Evolutionary conservation across 345 rosid species (phyloP), one percentile per base, ranked within the genome.

Genomic region (Balakata baccata): DNA sequence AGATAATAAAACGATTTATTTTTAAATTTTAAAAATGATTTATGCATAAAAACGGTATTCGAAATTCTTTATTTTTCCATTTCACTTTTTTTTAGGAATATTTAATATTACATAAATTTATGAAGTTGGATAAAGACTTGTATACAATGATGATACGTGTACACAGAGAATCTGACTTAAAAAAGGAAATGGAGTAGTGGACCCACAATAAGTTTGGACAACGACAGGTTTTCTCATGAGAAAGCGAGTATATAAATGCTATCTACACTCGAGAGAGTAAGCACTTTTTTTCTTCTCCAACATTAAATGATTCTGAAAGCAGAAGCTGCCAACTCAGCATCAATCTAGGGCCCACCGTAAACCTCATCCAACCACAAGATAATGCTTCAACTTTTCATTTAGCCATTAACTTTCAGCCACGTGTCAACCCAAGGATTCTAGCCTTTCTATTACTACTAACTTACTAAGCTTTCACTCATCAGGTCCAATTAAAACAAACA

Each of bases 341-440:
- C 45, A 20, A 39, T 65, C 9, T 9, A 72, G 84, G 6, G 77
- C 85, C 83, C 71, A 69, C 78, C 7, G 54, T 1, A 73, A 83
- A 79, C 62, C 81, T 73, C 68, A 82, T 68, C 69, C 79, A 82
- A 66, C 94, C 94, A 89, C 92, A 80, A 81, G 89, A 77, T 90
- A 72, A 83, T 65, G 70, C 43, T 45, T 69, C 17, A 11, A 78
- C 87, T 80, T 84, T 78, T 39, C 25, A 11, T 29, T 29, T 25
- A 0, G 58, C 98, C 97, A 82, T 86, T 74, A 83, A 62, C 4
- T 79, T 37, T 1, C 0, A 10, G 78, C 81, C 93, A 88, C 78
- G 89, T 86, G 87, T 69, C 73, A 3, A 0, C 7, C 56, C 37
- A 18, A 18, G 79, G 89, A 82, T 85, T 84, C 86, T 75, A 80